Percentiles rank a stretch among this genome's conserved stretches.
Conservation (phyloP, 1,284 basidiomycete genomes). For the Ganoderma resinaceum region DNA sequence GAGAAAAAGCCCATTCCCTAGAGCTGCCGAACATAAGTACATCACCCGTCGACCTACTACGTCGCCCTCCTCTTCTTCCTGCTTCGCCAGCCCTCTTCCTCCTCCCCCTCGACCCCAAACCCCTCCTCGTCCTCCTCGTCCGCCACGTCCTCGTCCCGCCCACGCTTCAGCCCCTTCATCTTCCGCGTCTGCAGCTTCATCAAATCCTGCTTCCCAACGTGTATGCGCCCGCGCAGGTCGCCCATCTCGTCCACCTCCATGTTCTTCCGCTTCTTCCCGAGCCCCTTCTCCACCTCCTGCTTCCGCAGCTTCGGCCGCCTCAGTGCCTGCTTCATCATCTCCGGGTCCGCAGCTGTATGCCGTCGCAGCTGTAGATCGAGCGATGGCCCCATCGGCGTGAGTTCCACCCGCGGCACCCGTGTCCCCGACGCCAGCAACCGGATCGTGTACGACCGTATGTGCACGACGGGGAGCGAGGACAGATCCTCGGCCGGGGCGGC, state of each 20-base stretch:
- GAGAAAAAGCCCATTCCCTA: not conserved
- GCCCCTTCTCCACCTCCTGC: slow-evolving; percentile 82
- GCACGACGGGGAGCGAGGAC: slow-evolving; percentile 77
- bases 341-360: slow-evolving; percentile 77
- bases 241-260: slow-evolving; percentile 99
- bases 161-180: slow-evolving; percentile 87
- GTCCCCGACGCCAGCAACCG: slow-evolving; percentile 80
- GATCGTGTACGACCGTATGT: slow-evolving; percentile 89
- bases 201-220: slow-evolving; percentile 92
- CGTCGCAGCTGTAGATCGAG: slow-evolving; percentile 87
- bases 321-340: slow-evolving; percentile 84
- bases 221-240: slow-evolving; percentile 90
- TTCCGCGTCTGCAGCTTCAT: slow-evolving; percentile 87
- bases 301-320: slow-evolving; percentile 89
- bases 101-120: slow-evolving; percentile 25
- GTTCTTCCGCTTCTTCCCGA: slow-evolving; percentile 95
- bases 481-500: slow-evolving; percentile 47
- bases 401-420: slow-evolving; percentile 81
- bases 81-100: slow-evolving; percentile 28
- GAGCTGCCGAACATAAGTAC: not conserved
- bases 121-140: slow-evolving; percentile 39
- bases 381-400: slow-evolving; percentile 91
- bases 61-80: slow-evolving; percentile 30
- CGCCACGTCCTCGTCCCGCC: slow-evolving; percentile 40
- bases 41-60: slow-evolving; percentile 7